Conservation (phyloP, 2,329 filamentous ascomycete genomes). For the Zasmidium citrigriseum region DNA sequence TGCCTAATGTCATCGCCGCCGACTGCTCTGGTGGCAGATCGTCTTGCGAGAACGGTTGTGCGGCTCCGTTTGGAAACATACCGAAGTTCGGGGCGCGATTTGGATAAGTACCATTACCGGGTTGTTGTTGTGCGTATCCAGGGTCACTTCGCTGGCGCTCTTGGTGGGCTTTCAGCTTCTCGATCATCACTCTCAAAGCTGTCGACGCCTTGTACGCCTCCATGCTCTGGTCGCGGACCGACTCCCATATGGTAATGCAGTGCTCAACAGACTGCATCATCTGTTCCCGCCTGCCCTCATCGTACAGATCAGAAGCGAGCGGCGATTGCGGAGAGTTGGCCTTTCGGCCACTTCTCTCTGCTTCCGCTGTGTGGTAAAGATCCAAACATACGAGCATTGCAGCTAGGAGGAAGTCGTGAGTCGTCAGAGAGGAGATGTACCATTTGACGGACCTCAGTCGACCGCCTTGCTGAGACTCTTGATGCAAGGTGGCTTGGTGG, state of each 20-base stretch:
- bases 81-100: slow-evolving; percentile 25
- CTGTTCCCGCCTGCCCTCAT: slow-evolving; percentile 58
- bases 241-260: slow-evolving; percentile 77
- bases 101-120: slow-evolving; percentile 2
- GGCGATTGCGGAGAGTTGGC: slow-evolving; percentile 24
- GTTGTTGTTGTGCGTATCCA: slow-evolving; percentile 11
- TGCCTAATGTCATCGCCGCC: slow-evolving; percentile 70
- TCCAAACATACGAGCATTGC: slow-evolving; percentile 84
- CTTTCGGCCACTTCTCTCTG: slow-evolving; percentile 41
- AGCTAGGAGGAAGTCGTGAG: slow-evolving; percentile 82
- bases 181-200: slow-evolving; percentile 80
- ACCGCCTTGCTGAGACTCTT: slow-evolving; percentile 71
- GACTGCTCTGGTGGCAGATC: slow-evolving; percentile 62
- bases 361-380: slow-evolving; percentile 67
- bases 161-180: slow-evolving; percentile 65
- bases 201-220: slow-evolving; percentile 86
- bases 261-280: slow-evolving; percentile 76
- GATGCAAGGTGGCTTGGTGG: slow-evolving; percentile 73
- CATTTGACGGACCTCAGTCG: slow-evolving; percentile 73
- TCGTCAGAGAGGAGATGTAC: slow-evolving; percentile 77
- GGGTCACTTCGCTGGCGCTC: slow-evolving; percentile 7
- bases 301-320: slow-evolving; percentile 41
- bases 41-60: no score
- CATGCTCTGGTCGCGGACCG: slow-evolving; percentile 73
- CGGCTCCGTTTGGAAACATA: slow-evolving; percentile 38